Evolutionary conservation across 176 grass and related monocot species (phyloP).

Genomic region (Saccharum spontaneum): DNA sequence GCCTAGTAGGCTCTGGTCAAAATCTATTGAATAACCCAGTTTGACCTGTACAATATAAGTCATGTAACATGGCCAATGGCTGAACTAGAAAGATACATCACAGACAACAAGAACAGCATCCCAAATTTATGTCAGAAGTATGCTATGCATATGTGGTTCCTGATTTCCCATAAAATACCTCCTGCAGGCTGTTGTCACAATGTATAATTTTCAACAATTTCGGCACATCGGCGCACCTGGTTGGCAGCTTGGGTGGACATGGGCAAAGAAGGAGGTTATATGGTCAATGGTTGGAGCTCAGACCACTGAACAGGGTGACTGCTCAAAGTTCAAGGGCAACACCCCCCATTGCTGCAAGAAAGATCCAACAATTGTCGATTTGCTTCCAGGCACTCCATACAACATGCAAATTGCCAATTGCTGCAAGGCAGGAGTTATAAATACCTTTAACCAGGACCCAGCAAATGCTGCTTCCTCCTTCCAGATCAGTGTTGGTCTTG

Average conservation of each 20-base stretch:
- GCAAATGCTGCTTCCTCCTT: conserved; percentile 66
- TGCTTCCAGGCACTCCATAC: conserved; percentile 80
- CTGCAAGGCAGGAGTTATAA: conserved; percentile 82
- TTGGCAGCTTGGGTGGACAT: conserved; percentile 82
- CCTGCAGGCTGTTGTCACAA: conserved; percentile 71
- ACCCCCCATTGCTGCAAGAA: conserved; percentile 75
- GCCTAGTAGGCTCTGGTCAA: background rate
- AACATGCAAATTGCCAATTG: conserved; percentile 90
- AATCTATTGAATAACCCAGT: background rate
- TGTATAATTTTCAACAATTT: conserved; percentile 87
- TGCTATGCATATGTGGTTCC: conserved; percentile 2
- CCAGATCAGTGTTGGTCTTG: conserved; percentile 83
- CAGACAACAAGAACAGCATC: background rate
- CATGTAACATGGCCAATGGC: background rate
- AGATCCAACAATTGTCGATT: conserved; percentile 71
- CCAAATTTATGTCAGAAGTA: background rate
- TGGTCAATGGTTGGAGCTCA: conserved; percentile 94
- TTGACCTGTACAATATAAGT: conserved; percentile 22
- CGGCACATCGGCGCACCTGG: conserved; percentile 77
- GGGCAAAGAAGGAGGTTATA: conserved; percentile 93
- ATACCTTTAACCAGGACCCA: conserved; percentile 75
- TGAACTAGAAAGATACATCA: conserved; percentile 10
- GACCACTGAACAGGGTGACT: conserved; percentile 87
- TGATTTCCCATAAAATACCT: conserved; percentile 28
- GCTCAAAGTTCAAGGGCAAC: conserved; percentile 77